phyloP scores from a whole-genome alignment of 257 asterid genomes.

The Solanum clarkiae region DNA sequence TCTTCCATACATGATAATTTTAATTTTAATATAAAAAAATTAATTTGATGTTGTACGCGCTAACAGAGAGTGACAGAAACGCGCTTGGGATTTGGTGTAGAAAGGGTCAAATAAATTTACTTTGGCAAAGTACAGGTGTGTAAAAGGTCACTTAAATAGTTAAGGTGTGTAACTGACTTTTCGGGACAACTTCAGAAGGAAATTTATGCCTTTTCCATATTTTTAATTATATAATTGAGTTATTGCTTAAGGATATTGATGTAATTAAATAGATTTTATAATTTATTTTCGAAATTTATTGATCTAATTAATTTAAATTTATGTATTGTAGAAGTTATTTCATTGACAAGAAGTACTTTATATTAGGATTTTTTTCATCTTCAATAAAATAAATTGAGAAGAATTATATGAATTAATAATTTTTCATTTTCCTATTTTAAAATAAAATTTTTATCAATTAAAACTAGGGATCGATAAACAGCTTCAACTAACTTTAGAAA shows the following conservation, averaged over 20 bases:
- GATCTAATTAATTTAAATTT: not conserved
- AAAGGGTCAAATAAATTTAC: too few species aligned
- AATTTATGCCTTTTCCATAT: too few species aligned
- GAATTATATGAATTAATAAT: not conserved
- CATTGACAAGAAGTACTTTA: too few species aligned
- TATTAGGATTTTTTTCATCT: not conserved
- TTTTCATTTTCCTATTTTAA: not conserved
- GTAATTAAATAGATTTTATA: not conserved
- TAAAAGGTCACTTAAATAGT: too few species aligned
- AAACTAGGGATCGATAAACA: not conserved
- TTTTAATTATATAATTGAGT: not conserved
- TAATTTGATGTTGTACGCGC: too few species aligned
- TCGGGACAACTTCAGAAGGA: too few species aligned
- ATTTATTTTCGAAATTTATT: not conserved
- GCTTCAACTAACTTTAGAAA: not conserved
- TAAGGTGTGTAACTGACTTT: too few species aligned
- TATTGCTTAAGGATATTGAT: not conserved
- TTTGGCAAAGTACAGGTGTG: too few species aligned
- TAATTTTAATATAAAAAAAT: too few species aligned
- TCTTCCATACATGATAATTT: not conserved
- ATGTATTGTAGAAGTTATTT: too few species aligned
- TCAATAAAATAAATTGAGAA: not conserved
- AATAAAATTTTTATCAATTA: not conserved
- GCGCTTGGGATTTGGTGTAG: too few species aligned
- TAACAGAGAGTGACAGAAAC: too few species aligned